These are phyloP conservation scores for Penicillium rolfsii DNA, from an alignment of 2,329 filamentous ascomycete species.

Conservation along the genomic window DNA sequence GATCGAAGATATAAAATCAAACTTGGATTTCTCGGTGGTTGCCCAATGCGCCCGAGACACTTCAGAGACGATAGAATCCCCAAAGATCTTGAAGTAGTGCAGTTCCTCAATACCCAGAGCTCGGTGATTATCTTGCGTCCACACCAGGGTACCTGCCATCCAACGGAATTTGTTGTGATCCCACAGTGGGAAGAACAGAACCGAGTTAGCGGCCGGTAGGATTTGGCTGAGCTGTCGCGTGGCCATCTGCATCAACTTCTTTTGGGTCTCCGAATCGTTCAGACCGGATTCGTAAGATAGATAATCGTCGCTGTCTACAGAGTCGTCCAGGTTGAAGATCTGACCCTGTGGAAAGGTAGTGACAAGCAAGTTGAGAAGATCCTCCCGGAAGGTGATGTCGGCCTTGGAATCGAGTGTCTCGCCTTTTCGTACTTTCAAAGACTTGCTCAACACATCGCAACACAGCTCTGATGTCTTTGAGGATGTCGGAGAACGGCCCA, in stretches of 20 bases:
- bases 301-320: neutral
- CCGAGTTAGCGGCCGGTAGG: conserved; percentile 31
- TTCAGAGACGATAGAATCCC: conserved; percentile 41
- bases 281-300: neutral
- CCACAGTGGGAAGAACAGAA: conserved; percentile 41
- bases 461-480: conserved; percentile 10
- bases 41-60: conserved; percentile 40
- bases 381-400: conserved; percentile 19
- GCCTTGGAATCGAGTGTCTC: neutral
- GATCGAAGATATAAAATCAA: conserved; percentile 57
- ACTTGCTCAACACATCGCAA: conserved; percentile 28
- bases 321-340: conserved; percentile 24
- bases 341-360: conserved; percentile 32
- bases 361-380: conserved; percentile 23
- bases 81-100: conserved; percentile 41
- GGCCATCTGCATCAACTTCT: conserved; percentile 13
- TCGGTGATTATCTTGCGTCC: conserved; percentile 31
- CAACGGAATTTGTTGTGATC: conserved; percentile 40
- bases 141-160: conserved; percentile 38
- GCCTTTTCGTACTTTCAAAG: conserved; percentile 13
- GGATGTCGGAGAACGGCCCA: neutral
- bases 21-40: conserved; percentile 52
- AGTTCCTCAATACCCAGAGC: conserved; percentile 34
- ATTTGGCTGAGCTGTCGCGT: conserved; percentile 19
- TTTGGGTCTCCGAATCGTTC: neutral